Base-by-base conservation (phyloP, 306 rosid species). In the Rosa rugosa region DNA sequence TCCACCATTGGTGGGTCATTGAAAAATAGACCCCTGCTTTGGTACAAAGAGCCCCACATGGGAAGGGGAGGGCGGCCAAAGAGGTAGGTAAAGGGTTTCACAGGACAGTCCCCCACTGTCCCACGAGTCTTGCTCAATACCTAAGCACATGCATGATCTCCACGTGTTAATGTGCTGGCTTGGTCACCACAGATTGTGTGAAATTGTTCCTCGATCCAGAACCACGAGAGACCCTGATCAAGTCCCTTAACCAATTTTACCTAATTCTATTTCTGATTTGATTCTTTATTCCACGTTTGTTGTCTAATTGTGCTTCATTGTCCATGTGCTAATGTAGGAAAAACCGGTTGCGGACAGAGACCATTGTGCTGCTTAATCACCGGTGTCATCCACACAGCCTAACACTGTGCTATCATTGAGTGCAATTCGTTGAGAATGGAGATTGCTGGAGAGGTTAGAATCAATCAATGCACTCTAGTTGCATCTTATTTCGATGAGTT, bases 141-240 rank as follows among this genome's bases (percentile, higher is more conserved):
- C 89, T 76, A 85, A 82, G 90, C 95, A 91, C 91, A 93, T 93
- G 98, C 91, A 93, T 93, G 98, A 89, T 75, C 73, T 6, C 53
- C 91, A 81, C 83, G 85, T 84, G 87, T 83, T 84, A 80, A 75
- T 85, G 74, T 84, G 90, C 91, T 91, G 92, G 84, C 86, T 80
- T 80, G 50, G 49, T 85, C 90, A 88, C 87, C 64, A 66, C 72
- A 34, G 70, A 72, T 81, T 79, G 80, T 78, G 77, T 79, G 76
- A 64, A 72, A 8, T 20, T 54, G 57, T 18, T 42, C 77, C 73
- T 85, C 74, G 75, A 74, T 72, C 68, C 75, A 53, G 76, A 74
- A 77, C 83, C 83, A 31, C 3, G 36, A 31, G 36, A 31, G 36
- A 83, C 50, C 76, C 68, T 42, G 76, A 63, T 51, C 27, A 40